A percentile compares a stretch with the other conserved stretches of the same genome.
These are phyloP conservation scores for Maudiozyma serrabonitensis DNA, from an alignment of 805 yeast genomes.

Conservation along the genomic window DNA sequence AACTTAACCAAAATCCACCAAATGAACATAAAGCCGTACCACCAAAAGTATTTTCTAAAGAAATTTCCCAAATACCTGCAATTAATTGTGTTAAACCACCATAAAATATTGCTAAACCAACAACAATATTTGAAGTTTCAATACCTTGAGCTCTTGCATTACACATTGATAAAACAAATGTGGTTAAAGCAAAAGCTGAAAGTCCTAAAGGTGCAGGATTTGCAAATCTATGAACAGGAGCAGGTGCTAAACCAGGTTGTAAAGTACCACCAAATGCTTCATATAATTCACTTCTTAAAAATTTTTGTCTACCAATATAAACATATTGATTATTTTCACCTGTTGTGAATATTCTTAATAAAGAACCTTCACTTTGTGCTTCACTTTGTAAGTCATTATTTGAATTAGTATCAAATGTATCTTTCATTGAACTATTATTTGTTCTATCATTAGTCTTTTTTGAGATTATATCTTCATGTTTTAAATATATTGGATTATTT, in stretches of 20 bases:
- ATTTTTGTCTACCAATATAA: slow-evolving; percentile 63
- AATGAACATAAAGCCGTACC: slow-evolving; percentile 52
- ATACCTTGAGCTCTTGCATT: slow-evolving; percentile 49
- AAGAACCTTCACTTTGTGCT: slow-evolving; percentile 1
- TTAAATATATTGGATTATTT: not conserved
- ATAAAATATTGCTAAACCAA: slow-evolving; percentile 50
- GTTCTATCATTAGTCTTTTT: not conserved
- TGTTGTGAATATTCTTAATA: slow-evolving; percentile 24
- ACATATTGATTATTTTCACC: slow-evolving; percentile 54
- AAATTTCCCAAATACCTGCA: slow-evolving; percentile 61
- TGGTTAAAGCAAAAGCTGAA: slow-evolving; percentile 51
- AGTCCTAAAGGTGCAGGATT: slow-evolving; percentile 62
- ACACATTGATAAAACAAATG: slow-evolving; percentile 47
- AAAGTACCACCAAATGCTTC: slow-evolving; percentile 77
- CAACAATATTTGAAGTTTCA: slow-evolving; percentile 41
- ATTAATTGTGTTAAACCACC: slow-evolving; percentile 53
- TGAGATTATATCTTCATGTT: not conserved
- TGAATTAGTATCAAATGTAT: not conserved
- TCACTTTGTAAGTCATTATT: not conserved
- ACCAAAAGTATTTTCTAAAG: slow-evolving; percentile 57
- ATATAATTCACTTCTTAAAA: slow-evolving; percentile 47
- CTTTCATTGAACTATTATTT: not conserved
- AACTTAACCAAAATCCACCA: slow-evolving; percentile 67
- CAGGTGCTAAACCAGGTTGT: slow-evolving; percentile 57
- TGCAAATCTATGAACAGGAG: slow-evolving; percentile 49